These are phyloP conservation scores for Yamadazyma kanchanaburiensis DNA, from an alignment of 1,139 yeast genomes.

Conservation along the genomic window DNA sequence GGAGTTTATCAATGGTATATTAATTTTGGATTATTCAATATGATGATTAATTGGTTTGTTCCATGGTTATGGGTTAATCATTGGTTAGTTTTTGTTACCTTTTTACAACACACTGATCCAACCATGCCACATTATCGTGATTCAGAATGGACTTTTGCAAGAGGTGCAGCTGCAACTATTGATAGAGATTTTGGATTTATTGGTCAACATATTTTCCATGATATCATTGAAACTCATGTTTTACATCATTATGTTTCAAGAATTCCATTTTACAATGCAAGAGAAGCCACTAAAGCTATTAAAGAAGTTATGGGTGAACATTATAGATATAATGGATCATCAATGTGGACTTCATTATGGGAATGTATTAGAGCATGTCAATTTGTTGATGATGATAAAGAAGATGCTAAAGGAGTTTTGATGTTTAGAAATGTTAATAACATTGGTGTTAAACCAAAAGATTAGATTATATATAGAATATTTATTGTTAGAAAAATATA, in stretches of 20 bases:
- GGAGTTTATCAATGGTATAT: conserved; percentile 55
- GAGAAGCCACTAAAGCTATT: conserved; percentile 76
- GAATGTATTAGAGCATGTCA: conserved; percentile 70
- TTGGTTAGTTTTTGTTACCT: conserved; percentile 86
- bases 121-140: conserved; percentile 76
- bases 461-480: no score
- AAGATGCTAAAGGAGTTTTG: conserved; percentile 53
- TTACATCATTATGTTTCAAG: conserved; percentile 82
- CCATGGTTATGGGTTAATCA: conserved; percentile 85
- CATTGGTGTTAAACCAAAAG: conserved; percentile 30
- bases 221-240: conserved; percentile 86
- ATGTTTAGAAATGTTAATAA: conserved; percentile 75
- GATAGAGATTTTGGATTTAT: conserved; percentile 82
- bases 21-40: conserved; percentile 59
- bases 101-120: conserved; percentile 81
- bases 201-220: conserved; percentile 81
- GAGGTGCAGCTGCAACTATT: conserved; percentile 87
- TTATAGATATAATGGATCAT: conserved; percentile 64
- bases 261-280: conserved; percentile 83
- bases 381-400: conserved; percentile 69
- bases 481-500: no score
- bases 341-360: conserved; percentile 75
- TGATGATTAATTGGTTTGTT: conserved; percentile 67
- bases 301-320: conserved; percentile 81
- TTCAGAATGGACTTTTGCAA: conserved; percentile 77